Base-by-base conservation (phyloP, 2,329 filamentous ascomycete species). In the Blumeria graminis region DNA sequence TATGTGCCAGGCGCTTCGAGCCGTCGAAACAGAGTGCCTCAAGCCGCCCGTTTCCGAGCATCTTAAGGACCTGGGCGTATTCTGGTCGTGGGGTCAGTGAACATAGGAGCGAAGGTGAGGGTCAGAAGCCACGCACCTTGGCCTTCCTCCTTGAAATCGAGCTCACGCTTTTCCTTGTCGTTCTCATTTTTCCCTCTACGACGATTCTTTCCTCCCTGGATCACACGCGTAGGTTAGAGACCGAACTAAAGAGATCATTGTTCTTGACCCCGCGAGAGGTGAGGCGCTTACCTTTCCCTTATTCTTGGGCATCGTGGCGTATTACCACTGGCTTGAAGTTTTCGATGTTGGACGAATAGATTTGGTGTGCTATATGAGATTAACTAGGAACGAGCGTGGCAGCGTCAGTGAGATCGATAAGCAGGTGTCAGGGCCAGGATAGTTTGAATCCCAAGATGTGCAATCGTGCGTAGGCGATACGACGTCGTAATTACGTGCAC, bases 101-200 rank as follows among this genome's bases (percentile, higher is more conserved):
- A 55, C 38, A 56, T 53, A 41, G 18, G 62, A 57, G 51, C 36
- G 46, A 39, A 36, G 36, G 45, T 16, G 33, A 13, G 45, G 39
- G 14, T 43, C 6, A 16, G 39, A n/a, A 13, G 18, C 39, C 33
- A 55, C 69, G 59, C 72, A 79, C 77, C 82, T 76, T 96, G 90
- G 63, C 90, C 90, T 69, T 96, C 90, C 71, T 96, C 92, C 75
- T 95, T 95, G 82, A 96, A 96, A 68, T 87, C 90, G 67, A 96
- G 78, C 72, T 96, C 90, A 71, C 90, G 89, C 78, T 95, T 95
- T 76, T 95, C 89, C 69, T 95, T 94, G 76, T 96, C 92, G 74
- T 92, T 93, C 75, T 94, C 87, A 79, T 94, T 94, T 84, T 95
- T 96, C 74, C 90, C 90, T 75, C 92, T 81, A 80, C 90, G 84